Percentiles rank a stretch among this genome's conserved stretches.
phyloP scores from a whole-genome alignment of 805 yeast species.

The Ogataea nonfermentans region DNA sequence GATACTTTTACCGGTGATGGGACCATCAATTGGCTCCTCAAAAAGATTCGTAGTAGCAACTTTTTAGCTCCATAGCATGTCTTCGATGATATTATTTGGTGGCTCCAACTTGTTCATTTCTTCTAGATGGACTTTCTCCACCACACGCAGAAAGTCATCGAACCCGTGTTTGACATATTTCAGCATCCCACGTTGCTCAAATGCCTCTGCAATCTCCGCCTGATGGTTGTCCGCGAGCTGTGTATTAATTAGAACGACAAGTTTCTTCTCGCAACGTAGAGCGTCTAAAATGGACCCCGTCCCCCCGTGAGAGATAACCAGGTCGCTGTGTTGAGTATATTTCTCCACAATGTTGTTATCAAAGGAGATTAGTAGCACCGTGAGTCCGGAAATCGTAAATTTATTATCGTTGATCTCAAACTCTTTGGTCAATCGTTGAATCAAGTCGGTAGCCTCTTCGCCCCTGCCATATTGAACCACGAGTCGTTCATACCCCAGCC shows the following conservation, averaged over 20 bases:
- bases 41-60: slow-evolving; percentile 9
- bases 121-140: slow-evolving; percentile 13
- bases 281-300: slow-evolving; percentile 91
- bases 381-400: slow-evolving; percentile 13
- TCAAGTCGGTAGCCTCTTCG: slow-evolving; percentile 12
- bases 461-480: slow-evolving; percentile 59
- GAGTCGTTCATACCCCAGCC: slow-evolving; percentile 39
- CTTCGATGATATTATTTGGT: slow-evolving; percentile 23
- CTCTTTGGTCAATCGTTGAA: slow-evolving; percentile 9
- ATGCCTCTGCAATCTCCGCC: slow-evolving; percentile 64
- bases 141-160: slow-evolving; percentile 15
- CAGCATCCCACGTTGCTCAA: slow-evolving; percentile 37
- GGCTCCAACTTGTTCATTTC: slow-evolving; percentile 21
- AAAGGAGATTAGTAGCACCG: slow-evolving; percentile 47
- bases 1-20: slow-evolving; percentile 9
- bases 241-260: slow-evolving; percentile 71
- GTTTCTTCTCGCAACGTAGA: slow-evolving; percentile 50
- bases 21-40: slow-evolving; percentile 7
- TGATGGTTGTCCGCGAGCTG: slow-evolving; percentile 88
- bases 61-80: slow-evolving; percentile 17
- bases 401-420: not conserved
- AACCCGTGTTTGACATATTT: slow-evolving; percentile 21
- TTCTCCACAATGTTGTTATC: slow-evolving; percentile 39
- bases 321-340: slow-evolving; percentile 45
- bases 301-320: slow-evolving; percentile 85